Evolutionary conservation across 1,284 basidiomycete species (phyloP), one percentile per base, ranked within the genome.

Genomic region (Rhodotorula sp.): DNA sequence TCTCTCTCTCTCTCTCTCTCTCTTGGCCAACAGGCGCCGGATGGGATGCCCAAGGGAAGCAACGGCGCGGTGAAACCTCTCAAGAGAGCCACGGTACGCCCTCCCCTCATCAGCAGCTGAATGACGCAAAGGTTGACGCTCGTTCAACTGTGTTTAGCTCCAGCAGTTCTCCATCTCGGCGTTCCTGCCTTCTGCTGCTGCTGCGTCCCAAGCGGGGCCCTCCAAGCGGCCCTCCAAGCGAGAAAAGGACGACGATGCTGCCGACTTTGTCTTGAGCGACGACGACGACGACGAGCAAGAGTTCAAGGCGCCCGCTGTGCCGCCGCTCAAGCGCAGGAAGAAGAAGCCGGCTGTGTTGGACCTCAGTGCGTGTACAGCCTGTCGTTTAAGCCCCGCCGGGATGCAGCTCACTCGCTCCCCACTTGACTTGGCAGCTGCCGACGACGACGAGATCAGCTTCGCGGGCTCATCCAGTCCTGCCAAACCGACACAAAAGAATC

Each of bases 251-350:
- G 73, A 73, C 45, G 34, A 80, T 43, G 38, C 38, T 12, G 38
- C 38, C 76, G 69, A 52, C 19, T 34, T 16, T 28, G 61, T 52
- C 26, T 19, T n/a, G 38, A 56, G 38, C 49, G 61, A 47, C 54
- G 45, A 56, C 63, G 60, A 72, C 43, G 81, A 79, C 7, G 75
- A 52, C 56, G 63, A 69, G 8, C 80, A 81, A 54, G 60, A 56
- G 31, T 69, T 60, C 23, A 70, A 69, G 26, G 60, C 64, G 38
- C 62, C 62, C 1, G 15, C 52, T 3, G 43, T 64, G 21, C 58
- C 59, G 18, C 18, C 59, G 18, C 18, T 7, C 43, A 60, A 55
- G 45, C 34, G 21, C 38, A 88, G 87, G 77, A 89, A 86, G 77
- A 84, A 79, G 66, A 83, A 81, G 71, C 79, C 76, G 10, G 78